Evolutionary conservation across 2,329 filamentous ascomycete species (phyloP).

Genomic region (Berkeleyomyces rouxiae): DNA sequence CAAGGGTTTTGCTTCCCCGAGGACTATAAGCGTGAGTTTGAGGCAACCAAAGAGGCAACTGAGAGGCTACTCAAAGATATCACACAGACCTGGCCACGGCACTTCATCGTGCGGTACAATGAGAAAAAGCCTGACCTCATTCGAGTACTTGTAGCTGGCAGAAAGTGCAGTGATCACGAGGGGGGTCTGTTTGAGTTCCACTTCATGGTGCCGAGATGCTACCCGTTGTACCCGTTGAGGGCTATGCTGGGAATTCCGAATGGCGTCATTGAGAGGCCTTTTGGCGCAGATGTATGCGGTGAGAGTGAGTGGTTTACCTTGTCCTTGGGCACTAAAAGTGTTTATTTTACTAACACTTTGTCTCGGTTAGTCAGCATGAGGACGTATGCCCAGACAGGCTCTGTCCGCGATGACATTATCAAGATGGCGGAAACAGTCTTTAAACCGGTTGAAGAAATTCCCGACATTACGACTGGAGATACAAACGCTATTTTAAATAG

Average conservation of each 20-base stretch:
- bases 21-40: not conserved
- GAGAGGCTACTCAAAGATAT: not conserved
- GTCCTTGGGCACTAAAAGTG: not conserved
- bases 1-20: not conserved
- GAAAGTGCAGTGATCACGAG: not conserved
- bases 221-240: not conserved
- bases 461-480: not conserved
- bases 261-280: not conserved
- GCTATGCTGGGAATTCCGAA: not conserved
- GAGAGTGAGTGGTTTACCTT: not conserved
- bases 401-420: not conserved
- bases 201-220: not conserved
- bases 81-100: not conserved
- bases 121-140: not conserved
- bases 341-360: not conserved
- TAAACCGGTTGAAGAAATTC: not conserved
- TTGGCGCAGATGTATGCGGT: not conserved
- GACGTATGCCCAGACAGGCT: not conserved
- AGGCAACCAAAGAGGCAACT: not conserved
- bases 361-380: not conserved
- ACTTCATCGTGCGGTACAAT: not conserved
- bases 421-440: not conserved
- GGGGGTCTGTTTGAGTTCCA: conserved; percentile 1
- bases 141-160: not conserved
- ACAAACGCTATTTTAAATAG: not conserved